phyloP scores from a whole-genome alignment of 1,139 yeast species.

The Protomyces macrosporus region DNA sequence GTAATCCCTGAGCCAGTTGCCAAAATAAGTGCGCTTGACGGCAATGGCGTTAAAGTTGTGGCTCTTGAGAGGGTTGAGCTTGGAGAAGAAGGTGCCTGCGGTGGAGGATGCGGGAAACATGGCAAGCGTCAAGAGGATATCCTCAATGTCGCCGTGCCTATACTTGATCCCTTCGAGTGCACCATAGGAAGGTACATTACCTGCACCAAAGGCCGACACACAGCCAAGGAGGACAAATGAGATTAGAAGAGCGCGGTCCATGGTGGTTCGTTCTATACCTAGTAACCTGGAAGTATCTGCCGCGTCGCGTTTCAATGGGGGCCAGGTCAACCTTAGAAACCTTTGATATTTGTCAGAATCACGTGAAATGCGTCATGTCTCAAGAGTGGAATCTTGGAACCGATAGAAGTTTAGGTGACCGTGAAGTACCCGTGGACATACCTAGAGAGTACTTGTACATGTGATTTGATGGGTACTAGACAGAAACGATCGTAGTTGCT shows the following conservation, averaged over 20 bases:
- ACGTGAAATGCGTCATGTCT: too few relatives aligned
- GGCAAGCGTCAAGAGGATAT: conserved; percentile 32
- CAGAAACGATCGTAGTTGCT: background rate
- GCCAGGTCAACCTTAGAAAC: background rate
- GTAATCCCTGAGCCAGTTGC: conserved; percentile 36
- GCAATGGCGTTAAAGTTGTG: conserved; percentile 33
- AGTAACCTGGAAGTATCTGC: too few relatives aligned
- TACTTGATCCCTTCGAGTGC: conserved; percentile 34
- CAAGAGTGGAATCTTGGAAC: too few relatives aligned
- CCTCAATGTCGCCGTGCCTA: conserved; percentile 36
- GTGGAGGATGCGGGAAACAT: conserved; percentile 30
- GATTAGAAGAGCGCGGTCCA: background rate
- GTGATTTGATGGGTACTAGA: background rate
- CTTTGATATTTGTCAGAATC: too few relatives aligned
- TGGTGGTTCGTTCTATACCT: too few relatives aligned
- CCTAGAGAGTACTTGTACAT: too few relatives aligned
- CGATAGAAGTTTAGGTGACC: too few relatives aligned
- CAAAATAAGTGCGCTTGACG: conserved; percentile 35
- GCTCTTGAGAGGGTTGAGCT: conserved; percentile 31
- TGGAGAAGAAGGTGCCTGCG: conserved; percentile 30
- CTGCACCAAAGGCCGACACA: conserved; percentile 35
- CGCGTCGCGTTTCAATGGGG: background rate
- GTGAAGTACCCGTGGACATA: too few relatives aligned
- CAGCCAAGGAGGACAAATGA: background rate
- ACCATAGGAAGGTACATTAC: conserved; percentile 35